Conservation (phyloP, 192 early-diverging fungal species). For the Coemansia sp. region DNA sequence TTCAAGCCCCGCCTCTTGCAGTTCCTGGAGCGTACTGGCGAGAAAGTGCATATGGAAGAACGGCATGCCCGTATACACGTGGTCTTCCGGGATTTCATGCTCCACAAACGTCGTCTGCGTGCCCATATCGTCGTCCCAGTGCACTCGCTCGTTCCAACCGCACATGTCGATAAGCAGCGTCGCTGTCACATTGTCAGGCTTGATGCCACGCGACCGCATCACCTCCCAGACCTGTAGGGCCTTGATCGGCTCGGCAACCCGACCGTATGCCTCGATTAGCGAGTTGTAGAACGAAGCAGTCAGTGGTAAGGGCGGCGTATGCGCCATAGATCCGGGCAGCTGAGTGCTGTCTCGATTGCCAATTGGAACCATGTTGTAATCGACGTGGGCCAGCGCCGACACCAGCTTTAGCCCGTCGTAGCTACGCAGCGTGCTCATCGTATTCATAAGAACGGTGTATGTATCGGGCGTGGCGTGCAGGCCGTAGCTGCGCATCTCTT, state of each 20-base stretch:
- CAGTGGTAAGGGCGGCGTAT: conserved; percentile 22
- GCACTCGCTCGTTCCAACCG: conserved; percentile 49
- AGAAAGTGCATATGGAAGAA: conserved; percentile 41
- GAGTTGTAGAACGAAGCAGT: conserved; percentile 38
- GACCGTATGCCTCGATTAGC: conserved; percentile 48
- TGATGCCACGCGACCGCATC: conserved; percentile 46
- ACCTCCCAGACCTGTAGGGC: conserved; percentile 52
- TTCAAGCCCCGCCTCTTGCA: conserved; percentile 38
- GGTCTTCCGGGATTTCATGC: conserved; percentile 35
- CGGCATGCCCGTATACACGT: conserved; percentile 35
- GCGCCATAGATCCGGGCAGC: background rate
- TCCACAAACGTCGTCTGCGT: conserved; percentile 25
- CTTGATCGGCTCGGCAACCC: conserved; percentile 38
- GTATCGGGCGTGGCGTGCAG: conserved; percentile 37
- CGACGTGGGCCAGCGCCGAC: conserved; percentile 40
- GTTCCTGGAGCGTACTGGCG: conserved; percentile 26
- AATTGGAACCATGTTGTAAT: conserved; percentile 45
- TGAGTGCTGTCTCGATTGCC: background rate
- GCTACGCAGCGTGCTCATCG: conserved; percentile 44
- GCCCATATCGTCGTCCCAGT: conserved; percentile 46
- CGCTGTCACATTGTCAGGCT: conserved; percentile 43
- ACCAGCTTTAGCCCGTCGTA: conserved; percentile 43
- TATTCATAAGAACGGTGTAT: conserved; percentile 29
- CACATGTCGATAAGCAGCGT: conserved; percentile 50
- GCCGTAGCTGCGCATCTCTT: conserved; percentile 47